Evolutionary conservation across 2,329 filamentous ascomycete genomes (phyloP).

Genomic region (Botrytis porri): DNA sequence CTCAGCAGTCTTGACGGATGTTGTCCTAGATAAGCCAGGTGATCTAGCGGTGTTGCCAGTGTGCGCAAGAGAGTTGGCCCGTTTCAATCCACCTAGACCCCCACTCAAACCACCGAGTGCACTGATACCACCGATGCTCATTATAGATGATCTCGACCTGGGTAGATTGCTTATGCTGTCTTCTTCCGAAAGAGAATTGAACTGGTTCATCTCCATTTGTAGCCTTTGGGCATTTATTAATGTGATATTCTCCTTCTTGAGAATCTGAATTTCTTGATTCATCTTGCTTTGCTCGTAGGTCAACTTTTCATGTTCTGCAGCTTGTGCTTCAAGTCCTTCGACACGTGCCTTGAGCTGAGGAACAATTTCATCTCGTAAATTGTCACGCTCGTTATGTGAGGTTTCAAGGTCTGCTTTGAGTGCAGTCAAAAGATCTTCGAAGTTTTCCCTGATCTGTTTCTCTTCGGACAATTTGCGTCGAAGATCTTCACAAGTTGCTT

Average conservation of each 20-base stretch:
- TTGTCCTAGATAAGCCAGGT: conserved; percentile 55
- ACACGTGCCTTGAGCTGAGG: conserved; percentile 74
- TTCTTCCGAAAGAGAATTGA: conserved; percentile 62
- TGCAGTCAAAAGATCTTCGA: conserved; percentile 84
- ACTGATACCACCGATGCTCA: conserved; percentile 2
- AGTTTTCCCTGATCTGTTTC: conserved; percentile 82
- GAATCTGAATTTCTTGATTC: conserved; percentile 76
- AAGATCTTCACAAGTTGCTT: conserved; percentile 76
- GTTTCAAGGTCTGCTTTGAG: conserved; percentile 79
- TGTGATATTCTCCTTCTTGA: conserved; percentile 65
- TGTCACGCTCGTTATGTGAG: conserved; percentile 84
- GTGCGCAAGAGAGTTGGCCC: conserved; percentile 64
- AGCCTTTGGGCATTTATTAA: conserved; percentile 44
- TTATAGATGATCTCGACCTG: conserved; percentile 22
- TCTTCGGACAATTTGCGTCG: conserved; percentile 81
- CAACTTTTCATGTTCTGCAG: conserved; percentile 67
- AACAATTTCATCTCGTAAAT: conserved; percentile 83
- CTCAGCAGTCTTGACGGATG: conserved; percentile 47
- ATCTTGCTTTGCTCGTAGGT: conserved; percentile 79
- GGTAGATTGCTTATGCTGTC: conserved; percentile 34
- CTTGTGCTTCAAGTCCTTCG: conserved; percentile 74
- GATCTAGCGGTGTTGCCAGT: conserved; percentile 30
- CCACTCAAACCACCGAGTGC: not conserved
- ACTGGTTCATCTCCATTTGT: conserved; percentile 49
- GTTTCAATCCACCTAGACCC: conserved; percentile 47